Conservation (phyloP, 2,329 filamentous ascomycete genomes). For the Dryadomyces quercus-mongolicae region DNA sequence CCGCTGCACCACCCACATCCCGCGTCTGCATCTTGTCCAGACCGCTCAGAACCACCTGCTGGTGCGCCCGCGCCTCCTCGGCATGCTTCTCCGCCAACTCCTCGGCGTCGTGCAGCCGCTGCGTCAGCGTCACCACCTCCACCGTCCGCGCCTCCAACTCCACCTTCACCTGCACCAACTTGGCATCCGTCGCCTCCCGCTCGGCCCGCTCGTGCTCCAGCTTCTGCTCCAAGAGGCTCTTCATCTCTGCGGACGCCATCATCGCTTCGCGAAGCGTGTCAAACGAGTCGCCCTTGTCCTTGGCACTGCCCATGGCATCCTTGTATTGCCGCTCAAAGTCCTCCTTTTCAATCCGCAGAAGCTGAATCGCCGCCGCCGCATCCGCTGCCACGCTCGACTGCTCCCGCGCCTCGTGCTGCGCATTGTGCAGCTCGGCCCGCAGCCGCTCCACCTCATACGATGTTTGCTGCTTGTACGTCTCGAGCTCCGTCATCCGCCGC, state of each 20-base stretch:
- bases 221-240: slow-evolving; percentile 63
- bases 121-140: slow-evolving; percentile 63
- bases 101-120: slow-evolving; percentile 73
- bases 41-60: slow-evolving; percentile 68
- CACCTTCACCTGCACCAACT: slow-evolving; percentile 61
- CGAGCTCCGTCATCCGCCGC: slow-evolving; percentile 71
- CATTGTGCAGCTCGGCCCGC: slow-evolving; percentile 71
- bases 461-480: slow-evolving; percentile 71
- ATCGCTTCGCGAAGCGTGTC: slow-evolving; percentile 68
- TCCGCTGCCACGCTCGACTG: slow-evolving; percentile 69
- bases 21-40: slow-evolving; percentile 59
- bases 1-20: slow-evolving; percentile 28
- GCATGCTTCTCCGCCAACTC: slow-evolving; percentile 80
- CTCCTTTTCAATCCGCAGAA: slow-evolving; percentile 77
- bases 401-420: slow-evolving; percentile 67
- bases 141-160: slow-evolving; percentile 72
- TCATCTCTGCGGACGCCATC: slow-evolving; percentile 65
- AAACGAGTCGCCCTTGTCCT: slow-evolving; percentile 60
- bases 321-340: slow-evolving; percentile 60
- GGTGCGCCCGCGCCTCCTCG: slow-evolving; percentile 75
- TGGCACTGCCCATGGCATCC: slow-evolving; percentile 52
- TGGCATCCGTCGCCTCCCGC: slow-evolving; percentile 63
- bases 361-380: slow-evolving; percentile 58
- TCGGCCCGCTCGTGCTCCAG: slow-evolving; percentile 71
- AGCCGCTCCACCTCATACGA: slow-evolving; percentile 76